Evolutionary conservation across 331 rosid genomes (phyloP), one percentile per base, ranked within the genome.

Genomic region (Acacia concinna): DNA sequence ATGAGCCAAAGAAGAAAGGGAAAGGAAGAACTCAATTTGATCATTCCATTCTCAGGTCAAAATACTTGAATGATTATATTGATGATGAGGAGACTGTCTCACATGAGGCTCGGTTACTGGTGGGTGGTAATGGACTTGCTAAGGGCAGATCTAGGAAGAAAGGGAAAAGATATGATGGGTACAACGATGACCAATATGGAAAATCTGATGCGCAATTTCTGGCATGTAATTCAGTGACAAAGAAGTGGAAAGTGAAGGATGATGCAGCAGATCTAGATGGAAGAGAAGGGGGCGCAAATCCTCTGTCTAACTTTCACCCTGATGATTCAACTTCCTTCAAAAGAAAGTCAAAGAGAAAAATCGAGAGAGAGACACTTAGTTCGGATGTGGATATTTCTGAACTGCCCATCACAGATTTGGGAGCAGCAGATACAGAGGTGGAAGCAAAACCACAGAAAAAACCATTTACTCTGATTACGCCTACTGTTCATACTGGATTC

Each of bases 401-500:
- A 75, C 87, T 51, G 62, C 93, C 73, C 74, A 81, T 82, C 79
- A 23, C 73, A 56, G 93, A 91, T 84, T 71, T 56, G 76, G 90
- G 77, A 68, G 73, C 88, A 27, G 86, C 85, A 49, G 97, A 90
- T 31, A 76, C 85, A 83, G 98, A 96, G 87, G 90, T 73, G 28
- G 98, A 93, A 78, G 87, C 78, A 66, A 93, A 89, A 82, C 94
- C 97, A 23, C 99, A 88, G 89, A 96, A 90, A 80, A 93, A 87
- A 81, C 43, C 94, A 25, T 96, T 87, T 84, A 87, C 87, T 81
- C 82, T 88, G 83, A 96, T 96, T 81, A 96, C 93, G 20, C 99
- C 99, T 6, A 93, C 98, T 21, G 95, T 96, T 75, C 99, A 87
- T 80, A 86, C 97, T 41, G 97, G 97, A 38, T 96, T 96, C 88